phyloP scores from a whole-genome alignment of 441 rosid genomes.

The Eutrema salsugineum region DNA sequence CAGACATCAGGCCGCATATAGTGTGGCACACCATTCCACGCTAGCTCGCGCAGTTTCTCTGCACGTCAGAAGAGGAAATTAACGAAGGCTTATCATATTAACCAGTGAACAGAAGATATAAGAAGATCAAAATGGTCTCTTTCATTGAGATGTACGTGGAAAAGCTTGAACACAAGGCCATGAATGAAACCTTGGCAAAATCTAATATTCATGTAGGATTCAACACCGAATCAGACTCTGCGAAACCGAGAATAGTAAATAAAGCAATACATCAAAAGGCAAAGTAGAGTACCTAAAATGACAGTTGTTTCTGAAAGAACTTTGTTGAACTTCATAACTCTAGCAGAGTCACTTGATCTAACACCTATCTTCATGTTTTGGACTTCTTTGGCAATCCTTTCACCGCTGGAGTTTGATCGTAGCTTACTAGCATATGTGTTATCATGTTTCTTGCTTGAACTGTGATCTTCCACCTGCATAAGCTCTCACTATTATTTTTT shows the following conservation, averaged over 20 bases:
- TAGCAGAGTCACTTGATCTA: slow-evolving; percentile 85
- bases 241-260: neutral
- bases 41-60: slow-evolving; percentile 89
- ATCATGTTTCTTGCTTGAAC: slow-evolving; percentile 39
- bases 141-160: neutral
- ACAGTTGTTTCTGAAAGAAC: slow-evolving; percentile 74
- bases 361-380: slow-evolving; percentile 61
- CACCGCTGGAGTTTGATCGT: slow-evolving; percentile 48
- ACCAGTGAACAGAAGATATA: neutral
- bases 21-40: slow-evolving; percentile 98
- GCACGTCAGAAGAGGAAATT: slow-evolving; percentile 16
- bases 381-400: slow-evolving; percentile 44
- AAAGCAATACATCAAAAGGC: slow-evolving; percentile 6
- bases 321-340: slow-evolving; percentile 81
- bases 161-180: neutral
- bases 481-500: slow-evolving; percentile 11
- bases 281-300: slow-evolving; percentile 59
- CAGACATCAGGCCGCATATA: slow-evolving; percentile 93
- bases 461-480: slow-evolving; percentile 50
- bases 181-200: neutral
- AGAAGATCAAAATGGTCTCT: neutral
- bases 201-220: neutral
- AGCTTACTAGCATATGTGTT: slow-evolving; percentile 43
- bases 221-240: neutral
- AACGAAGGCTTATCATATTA: neutral